Evolutionary conservation across 2,329 filamentous ascomycete species (phyloP), one percentile per base, ranked within the genome.

Genomic region (Pseudocercospora pini-densiflorae): DNA sequence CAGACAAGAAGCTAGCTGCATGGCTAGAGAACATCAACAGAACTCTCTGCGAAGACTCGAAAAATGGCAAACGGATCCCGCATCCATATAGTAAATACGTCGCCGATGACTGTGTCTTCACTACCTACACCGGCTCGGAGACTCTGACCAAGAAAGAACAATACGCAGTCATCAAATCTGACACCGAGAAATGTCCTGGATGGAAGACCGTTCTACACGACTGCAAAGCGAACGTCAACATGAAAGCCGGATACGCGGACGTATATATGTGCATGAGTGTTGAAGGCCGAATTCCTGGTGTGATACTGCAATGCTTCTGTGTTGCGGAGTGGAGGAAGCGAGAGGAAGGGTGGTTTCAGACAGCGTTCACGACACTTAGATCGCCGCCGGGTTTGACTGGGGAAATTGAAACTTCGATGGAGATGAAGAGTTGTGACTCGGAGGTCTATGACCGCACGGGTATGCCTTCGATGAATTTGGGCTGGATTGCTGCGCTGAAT

Each of bases 171-270:
- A 51, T 51, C 47, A 51, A 51, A 3, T 21, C 47, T 5, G n/a
- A 51, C 8, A 24, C 47, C 1, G n/a, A 24, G 10, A 12, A 24
- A 12, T 12, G 23, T 7, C 47, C 47, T 21, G 47, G 47, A 12
- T 51, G 47, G 47, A 51, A 24, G 23, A n/a, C 47, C 5, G 5
- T 24, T 2, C 10, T 51, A 24, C 47, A 51, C 23, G 47, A 51
- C 10, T 51, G 51, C 24, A 58, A 63, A 58, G 51, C 47, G 7
- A 57, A 63, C 19, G 53, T 63, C 5, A 63, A 63, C n/a, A 6
- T 63, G 27, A 63, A 57, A 21, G 61, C 61, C 5, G 61, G 61
- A 4, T 63, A 63, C 24, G 61, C 61, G 33, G 61, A 63, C 49
- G 61, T 63, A 6, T 63, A 63, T 23, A 19, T 43, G 19, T 57